Evolutionary conservation across 495 filamentous ascomycete species (phyloP).

Genomic region (Saxispiralis lemnorum): DNA sequence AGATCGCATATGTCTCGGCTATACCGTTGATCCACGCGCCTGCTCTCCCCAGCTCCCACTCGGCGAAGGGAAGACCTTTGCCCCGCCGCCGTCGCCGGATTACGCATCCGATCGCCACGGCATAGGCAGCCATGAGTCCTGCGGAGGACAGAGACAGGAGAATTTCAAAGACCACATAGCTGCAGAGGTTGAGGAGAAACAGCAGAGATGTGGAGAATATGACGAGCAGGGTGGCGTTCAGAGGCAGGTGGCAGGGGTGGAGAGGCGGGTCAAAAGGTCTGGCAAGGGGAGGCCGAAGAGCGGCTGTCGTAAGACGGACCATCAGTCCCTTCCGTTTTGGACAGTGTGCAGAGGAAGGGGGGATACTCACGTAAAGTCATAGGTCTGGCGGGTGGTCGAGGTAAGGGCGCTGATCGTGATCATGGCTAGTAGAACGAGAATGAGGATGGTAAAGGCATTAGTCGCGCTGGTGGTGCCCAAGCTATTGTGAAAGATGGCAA

Average conservation of each 20-base stretch:
- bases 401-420: slow-evolving; percentile 16
- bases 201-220: slow-evolving; percentile 9
- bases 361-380: slow-evolving; percentile 14
- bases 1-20: background rate
- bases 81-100: background rate
- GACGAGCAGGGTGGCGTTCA: slow-evolving; percentile 12
- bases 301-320: too few species aligned
- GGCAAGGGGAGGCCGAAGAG: too few species aligned
- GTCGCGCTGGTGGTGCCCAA: background rate
- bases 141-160: slow-evolving; percentile 12
- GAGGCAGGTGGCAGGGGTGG: slow-evolving; percentile 5
- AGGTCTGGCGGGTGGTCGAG: slow-evolving; percentile 13
- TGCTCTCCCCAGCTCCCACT: slow-evolving; percentile 6
- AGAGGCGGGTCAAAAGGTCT: background rate
- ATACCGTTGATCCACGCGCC: slow-evolving; percentile 7
- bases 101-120: slow-evolving; percentile 10
- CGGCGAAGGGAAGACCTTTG: background rate
- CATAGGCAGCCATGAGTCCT: slow-evolving; percentile 8
- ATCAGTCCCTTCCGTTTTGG: too few species aligned
- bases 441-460: slow-evolving; percentile 10
- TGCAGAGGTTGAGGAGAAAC: slow-evolving; percentile 17
- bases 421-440: slow-evolving; percentile 15
- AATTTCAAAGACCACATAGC: slow-evolving; percentile 14
- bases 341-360: background rate
- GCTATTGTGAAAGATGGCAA: slow-evolving; percentile 15